Percentiles rank a stretch among this genome's conserved stretches.
phyloP scores from a whole-genome alignment of 306 rosid species.

The Senna siamea region DNA sequence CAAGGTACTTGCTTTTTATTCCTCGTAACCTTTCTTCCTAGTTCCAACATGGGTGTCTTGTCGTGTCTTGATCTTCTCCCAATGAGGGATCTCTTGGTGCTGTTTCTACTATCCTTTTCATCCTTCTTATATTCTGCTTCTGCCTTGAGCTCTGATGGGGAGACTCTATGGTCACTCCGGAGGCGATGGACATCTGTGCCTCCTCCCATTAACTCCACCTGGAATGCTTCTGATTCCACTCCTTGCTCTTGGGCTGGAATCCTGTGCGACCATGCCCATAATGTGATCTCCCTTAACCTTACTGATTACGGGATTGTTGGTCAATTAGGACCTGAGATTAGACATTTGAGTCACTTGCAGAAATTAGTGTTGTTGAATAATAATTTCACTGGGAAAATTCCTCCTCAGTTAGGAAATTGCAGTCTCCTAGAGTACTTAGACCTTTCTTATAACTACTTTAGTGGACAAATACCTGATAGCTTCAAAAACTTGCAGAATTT shows the following conservation, averaged over 20 bases:
- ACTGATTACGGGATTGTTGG: constrained; percentile 54
- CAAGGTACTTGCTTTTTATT: constrained; percentile 16
- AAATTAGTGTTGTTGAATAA: constrained; percentile 41
- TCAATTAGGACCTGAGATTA: constrained; percentile 60
- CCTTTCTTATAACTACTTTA: constrained; percentile 47
- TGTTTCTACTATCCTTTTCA: constrained; percentile 54
- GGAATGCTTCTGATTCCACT: constrained; percentile 66
- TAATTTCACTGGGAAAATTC: constrained; percentile 49
- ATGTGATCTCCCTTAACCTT: constrained; percentile 61
- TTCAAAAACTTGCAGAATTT: constrained; percentile 45
- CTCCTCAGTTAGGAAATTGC: constrained; percentile 51
- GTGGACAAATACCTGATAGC: constrained; percentile 57
- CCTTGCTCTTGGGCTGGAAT: constrained; percentile 87
- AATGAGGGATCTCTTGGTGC: constrained; percentile 37
- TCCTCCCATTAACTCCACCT: constrained; percentile 49
- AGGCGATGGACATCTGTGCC: constrained; percentile 54
- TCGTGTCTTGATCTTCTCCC: neutral
- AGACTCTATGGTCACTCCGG: constrained; percentile 55
- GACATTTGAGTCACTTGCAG: constrained; percentile 45
- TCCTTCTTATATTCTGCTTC: constrained; percentile 33
- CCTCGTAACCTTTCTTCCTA: neutral
- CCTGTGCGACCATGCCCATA: constrained; percentile 51
- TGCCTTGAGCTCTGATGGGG: constrained; percentile 69
- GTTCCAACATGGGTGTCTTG: neutral
- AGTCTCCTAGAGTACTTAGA: constrained; percentile 50